phyloP scores from a whole-genome alignment of 2,329 filamentous ascomycete species.

The Apiospora hydei region DNA sequence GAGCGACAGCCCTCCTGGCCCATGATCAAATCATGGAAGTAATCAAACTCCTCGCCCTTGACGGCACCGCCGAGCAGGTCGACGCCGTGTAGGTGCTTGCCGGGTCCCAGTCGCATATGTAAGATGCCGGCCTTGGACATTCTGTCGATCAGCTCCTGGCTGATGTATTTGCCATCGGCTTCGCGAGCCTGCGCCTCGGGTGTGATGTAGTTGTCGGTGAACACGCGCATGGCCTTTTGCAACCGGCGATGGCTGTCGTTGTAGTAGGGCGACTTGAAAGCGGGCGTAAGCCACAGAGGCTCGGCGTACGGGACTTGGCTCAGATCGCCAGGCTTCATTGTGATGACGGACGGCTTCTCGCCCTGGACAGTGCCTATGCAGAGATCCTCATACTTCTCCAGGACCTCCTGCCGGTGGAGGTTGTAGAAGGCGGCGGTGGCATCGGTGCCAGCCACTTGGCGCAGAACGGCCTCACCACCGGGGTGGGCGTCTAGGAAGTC shows the following conservation, averaged over 20 bases:
- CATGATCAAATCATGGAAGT: conserved; percentile 83
- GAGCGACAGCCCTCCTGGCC: conserved; percentile 75
- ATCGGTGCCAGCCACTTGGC: conserved; percentile 82
- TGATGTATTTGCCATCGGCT: conserved; percentile 74
- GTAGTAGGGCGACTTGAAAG: conserved; percentile 83
- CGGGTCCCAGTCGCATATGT: conserved; percentile 84
- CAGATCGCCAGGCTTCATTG: conserved; percentile 73
- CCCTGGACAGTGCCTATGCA: conserved; percentile 78
- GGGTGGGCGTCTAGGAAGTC: conserved; percentile 89
- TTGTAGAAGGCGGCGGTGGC: conserved; percentile 89
- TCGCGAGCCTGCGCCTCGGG: conserved; percentile 82
- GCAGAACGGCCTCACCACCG: conserved; percentile 79
- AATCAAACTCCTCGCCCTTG: conserved; percentile 83
- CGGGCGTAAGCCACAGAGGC: conserved; percentile 79
- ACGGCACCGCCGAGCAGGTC: conserved; percentile 73
- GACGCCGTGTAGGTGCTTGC: conserved; percentile 79
- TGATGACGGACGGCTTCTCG: conserved; percentile 78
- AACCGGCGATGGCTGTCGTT: conserved; percentile 75
- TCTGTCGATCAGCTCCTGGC: conserved; percentile 75
- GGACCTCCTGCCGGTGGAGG: conserved; percentile 88
- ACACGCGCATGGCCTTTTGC: conserved; percentile 74
- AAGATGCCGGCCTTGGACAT: conserved; percentile 79
- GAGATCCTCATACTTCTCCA: conserved; percentile 78
- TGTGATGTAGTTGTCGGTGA: conserved; percentile 74
- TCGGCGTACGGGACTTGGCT: conserved; percentile 84